These are phyloP conservation scores for Daldinia concentrica DNA, from an alignment of 495 filamentous ascomycete genomes.

Conservation along the genomic window DNA sequence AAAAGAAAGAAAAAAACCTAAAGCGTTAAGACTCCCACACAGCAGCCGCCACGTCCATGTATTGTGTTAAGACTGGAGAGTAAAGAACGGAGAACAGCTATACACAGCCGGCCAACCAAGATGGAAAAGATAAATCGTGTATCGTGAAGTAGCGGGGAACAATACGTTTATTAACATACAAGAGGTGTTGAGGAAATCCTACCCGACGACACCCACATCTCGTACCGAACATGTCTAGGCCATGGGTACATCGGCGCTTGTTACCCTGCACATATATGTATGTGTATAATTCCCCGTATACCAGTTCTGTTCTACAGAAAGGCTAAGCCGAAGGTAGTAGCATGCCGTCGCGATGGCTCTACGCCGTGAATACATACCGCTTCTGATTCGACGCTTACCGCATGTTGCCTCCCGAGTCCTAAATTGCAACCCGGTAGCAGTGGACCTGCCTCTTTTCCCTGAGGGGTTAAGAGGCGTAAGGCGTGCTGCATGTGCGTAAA, in stretches of 20 bases:
- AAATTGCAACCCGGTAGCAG: slow-evolving; percentile 11
- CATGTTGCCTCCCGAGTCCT: slow-evolving; percentile 4
- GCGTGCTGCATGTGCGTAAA: slow-evolving; percentile 28
- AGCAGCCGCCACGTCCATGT: neutral
- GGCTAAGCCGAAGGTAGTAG: neutral
- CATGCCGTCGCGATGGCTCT: slow-evolving; percentile 19
- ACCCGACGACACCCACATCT: slow-evolving; percentile 40
- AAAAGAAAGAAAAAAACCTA: neutral
- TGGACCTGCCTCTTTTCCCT: slow-evolving; percentile 8
- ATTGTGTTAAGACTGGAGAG: slow-evolving; percentile 1
- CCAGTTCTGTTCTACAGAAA: neutral
- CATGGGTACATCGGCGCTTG: slow-evolving; percentile 7
- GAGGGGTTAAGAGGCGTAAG: slow-evolving; percentile 16
- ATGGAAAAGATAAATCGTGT: slow-evolving; percentile 2
- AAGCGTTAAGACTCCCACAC: slow-evolving; percentile 6
- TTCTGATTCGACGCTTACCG: slow-evolving; percentile 37
- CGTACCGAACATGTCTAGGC: slow-evolving; percentile 34
- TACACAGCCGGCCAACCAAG: slow-evolving; percentile 16
- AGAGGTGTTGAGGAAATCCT: slow-evolving; percentile 20
- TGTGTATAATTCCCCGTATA: neutral
- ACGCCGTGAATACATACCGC: neutral
- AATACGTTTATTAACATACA: neutral
- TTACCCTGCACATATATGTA: neutral
- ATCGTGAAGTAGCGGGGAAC: neutral
- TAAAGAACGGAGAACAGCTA: slow-evolving; percentile 9